These are phyloP conservation scores for Camellia sinensis DNA, from an alignment of 148 eudicot species.

Conservation along the genomic window DNA sequence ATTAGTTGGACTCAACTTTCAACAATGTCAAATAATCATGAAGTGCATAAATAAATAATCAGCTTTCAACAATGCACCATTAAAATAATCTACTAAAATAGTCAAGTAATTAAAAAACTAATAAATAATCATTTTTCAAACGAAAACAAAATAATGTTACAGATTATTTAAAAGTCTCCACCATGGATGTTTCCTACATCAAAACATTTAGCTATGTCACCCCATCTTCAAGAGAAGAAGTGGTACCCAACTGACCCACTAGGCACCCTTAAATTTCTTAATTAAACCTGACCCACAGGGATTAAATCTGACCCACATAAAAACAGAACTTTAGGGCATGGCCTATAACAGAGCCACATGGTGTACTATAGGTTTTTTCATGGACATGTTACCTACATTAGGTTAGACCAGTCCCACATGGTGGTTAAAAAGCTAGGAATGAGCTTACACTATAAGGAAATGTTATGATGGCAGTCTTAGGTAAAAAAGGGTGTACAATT, in stretches of 20 bases:
- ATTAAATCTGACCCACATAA: background rate
- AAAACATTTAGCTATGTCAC: too few relatives aligned
- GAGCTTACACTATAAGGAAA: slow-evolving; percentile 10
- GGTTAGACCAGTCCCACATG: slow-evolving; percentile 17
- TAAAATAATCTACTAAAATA: too few relatives aligned
- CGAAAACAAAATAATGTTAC: too few relatives aligned
- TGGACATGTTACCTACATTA: background rate
- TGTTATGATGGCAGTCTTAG: slow-evolving; percentile 28
- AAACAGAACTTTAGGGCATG: background rate
- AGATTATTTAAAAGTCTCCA: too few relatives aligned
- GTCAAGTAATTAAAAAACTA: too few relatives aligned
- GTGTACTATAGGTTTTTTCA: background rate
- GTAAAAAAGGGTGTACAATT: slow-evolving; percentile 16
- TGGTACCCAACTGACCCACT: background rate
- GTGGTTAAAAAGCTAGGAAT: slow-evolving; percentile 14
- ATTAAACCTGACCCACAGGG: background rate
- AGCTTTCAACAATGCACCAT: too few relatives aligned
- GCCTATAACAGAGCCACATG: slow-evolving; percentile 4
- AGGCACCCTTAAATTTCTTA: background rate
- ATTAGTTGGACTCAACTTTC: too few relatives aligned
- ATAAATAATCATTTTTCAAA: too few relatives aligned
- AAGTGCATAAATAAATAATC: too few relatives aligned
- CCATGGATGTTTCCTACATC: too few relatives aligned
- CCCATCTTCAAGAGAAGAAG: too few relatives aligned
- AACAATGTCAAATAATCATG: too few relatives aligned